Percentiles rank a stretch among this genome's conserved stretches.
phyloP scores from a whole-genome alignment of 306 rosid genomes.

The Psophocarpus tetragonolobus region DNA sequence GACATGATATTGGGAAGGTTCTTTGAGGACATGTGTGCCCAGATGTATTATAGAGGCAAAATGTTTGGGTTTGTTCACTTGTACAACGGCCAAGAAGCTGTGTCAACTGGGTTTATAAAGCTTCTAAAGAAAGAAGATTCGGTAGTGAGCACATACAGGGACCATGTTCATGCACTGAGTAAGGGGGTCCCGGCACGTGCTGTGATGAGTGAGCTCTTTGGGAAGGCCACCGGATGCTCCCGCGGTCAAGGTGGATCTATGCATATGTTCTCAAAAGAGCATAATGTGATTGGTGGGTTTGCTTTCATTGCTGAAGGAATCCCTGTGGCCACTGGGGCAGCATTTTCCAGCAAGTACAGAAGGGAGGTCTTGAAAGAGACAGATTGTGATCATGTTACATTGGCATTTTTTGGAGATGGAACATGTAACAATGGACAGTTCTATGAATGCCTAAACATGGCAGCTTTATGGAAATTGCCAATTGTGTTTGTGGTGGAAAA shows the following conservation, averaged over 20 bases:
- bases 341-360: constrained; percentile 68
- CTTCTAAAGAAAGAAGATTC: constrained; percentile 66
- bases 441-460: constrained; percentile 90
- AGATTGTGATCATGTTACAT: constrained; percentile 61
- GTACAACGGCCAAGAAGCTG: constrained; percentile 97
- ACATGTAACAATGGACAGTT: constrained; percentile 89
- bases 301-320: constrained; percentile 93
- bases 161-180: constrained; percentile 86
- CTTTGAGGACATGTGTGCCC: constrained; percentile 96
- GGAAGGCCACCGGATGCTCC: constrained; percentile 86
- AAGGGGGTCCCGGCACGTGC: constrained; percentile 84
- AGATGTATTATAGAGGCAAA: constrained; percentile 93
- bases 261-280: constrained; percentile 93
- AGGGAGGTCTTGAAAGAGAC: constrained; percentile 70
- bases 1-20: constrained; percentile 85
- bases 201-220: constrained; percentile 92
- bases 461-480: constrained; percentile 88
- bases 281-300: constrained; percentile 77
- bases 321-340: constrained; percentile 86
- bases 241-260: constrained; percentile 94
- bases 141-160: constrained; percentile 85
- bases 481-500: constrained; percentile 87
- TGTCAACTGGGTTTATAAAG: constrained; percentile 88
- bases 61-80: constrained; percentile 94
- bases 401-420: constrained; percentile 90